phyloP scores from a whole-genome alignment of 306 rosid genomes.

The Trifolium dubium region DNA sequence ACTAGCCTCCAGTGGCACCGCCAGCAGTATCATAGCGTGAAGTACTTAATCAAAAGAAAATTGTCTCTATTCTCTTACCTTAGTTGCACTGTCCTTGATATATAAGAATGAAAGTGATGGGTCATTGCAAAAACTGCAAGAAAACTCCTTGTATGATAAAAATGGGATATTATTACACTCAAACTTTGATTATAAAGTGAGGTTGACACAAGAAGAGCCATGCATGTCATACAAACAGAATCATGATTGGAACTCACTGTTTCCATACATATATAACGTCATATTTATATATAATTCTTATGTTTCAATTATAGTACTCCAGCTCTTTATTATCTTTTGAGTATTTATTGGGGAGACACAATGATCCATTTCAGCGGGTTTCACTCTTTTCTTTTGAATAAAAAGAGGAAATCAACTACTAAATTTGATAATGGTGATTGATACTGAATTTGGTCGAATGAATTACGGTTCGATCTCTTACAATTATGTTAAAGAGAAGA shows the following conservation, averaged over 20 bases:
- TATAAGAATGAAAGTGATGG: conserved; percentile 36
- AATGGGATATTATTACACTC: conserved; percentile 33
- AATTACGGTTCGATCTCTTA: too few relatives aligned
- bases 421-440: too few relatives aligned
- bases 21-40: background rate
- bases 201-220: conserved; percentile 48
- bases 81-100: background rate
- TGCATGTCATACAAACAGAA: conserved; percentile 51
- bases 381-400: conserved; percentile 36
- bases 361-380: conserved; percentile 5
- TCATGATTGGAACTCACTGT: conserved; percentile 74
- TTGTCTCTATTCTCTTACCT: background rate
- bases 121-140: conserved; percentile 44
- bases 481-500: too few relatives aligned
- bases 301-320: conserved; percentile 10
- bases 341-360: conserved; percentile 24
- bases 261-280: conserved; percentile 48
- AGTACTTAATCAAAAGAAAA: background rate
- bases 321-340: conserved; percentile 6
- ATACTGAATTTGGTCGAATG: too few relatives aligned
- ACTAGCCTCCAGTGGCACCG: background rate
- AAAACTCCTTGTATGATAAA: conserved; percentile 43
- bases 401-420: too few relatives aligned
- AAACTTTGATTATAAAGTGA: conserved; percentile 48
- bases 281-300: background rate